Evolutionary conservation across 148 eudicot species (phyloP).

Genomic region (Camellia lanceoleosa): DNA sequence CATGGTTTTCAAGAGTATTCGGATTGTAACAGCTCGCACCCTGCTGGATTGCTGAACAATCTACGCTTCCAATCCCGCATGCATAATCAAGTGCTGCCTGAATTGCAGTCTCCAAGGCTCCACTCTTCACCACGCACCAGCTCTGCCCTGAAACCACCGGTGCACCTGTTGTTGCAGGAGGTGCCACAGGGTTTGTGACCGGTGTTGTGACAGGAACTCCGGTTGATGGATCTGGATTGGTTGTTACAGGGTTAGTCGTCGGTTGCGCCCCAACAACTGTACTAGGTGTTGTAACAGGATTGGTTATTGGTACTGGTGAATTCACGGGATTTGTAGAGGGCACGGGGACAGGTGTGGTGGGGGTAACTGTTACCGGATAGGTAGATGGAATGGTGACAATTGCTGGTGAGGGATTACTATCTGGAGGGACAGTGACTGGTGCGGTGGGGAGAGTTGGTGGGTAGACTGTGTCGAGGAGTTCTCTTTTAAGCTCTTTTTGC

Average conservation of each 20-base stretch:
- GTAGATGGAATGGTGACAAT: slow-evolving; percentile 54
- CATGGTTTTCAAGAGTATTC: slow-evolving; percentile 61
- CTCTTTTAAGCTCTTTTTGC: slow-evolving; percentile 13
- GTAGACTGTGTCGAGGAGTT: slow-evolving; percentile 35
- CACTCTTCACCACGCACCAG: slow-evolving; percentile 81
- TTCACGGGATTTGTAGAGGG: slow-evolving; percentile 31
- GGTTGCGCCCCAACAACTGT: slow-evolving; percentile 20
- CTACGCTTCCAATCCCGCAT: slow-evolving; percentile 83
- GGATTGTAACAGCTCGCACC: slow-evolving; percentile 80
- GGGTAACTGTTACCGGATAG: slow-evolving; percentile 35
- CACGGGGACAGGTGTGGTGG: slow-evolving; percentile 26
- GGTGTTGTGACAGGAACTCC: slow-evolving; percentile 44
- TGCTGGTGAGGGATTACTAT: slow-evolving; percentile 38
- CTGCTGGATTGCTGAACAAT: slow-evolving; percentile 70
- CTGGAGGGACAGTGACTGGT: slow-evolving; percentile 43
- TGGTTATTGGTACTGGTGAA: slow-evolving; percentile 35
- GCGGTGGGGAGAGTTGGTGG: slow-evolving; percentile 41
- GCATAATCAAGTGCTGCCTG: slow-evolving; percentile 86
- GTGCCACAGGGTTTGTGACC: slow-evolving; percentile 21
- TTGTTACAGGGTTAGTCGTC: slow-evolving; percentile 38
- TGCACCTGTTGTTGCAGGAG: slow-evolving; percentile 24
- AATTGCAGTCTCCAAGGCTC: slow-evolving; percentile 44
- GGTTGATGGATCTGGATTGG: slow-evolving; percentile 34
- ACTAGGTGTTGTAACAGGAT: slow-evolving; percentile 44
- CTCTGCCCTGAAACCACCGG: slow-evolving; percentile 50